A percentile compares a stretch with the other conserved stretches of the same genome.
These are phyloP conservation scores for Solanum pennellii DNA, from an alignment of 257 asterid genomes.

Conservation along the genomic window DNA sequence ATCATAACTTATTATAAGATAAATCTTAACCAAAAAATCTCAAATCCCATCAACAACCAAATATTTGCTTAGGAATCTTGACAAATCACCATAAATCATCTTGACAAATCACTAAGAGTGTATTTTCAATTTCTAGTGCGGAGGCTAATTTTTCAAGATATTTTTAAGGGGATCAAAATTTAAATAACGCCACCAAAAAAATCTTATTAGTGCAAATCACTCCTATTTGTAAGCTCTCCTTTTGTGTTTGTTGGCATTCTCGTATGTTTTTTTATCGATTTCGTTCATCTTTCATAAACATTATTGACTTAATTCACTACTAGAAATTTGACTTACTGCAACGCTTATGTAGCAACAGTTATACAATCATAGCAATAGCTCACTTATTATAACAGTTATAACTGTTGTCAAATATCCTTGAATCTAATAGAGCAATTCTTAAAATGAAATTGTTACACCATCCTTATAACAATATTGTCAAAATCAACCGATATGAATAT, in stretches of 20 bases:
- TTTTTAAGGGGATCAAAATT: background rate
- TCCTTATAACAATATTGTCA: background rate
- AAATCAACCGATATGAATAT: background rate
- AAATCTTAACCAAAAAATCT: background rate
- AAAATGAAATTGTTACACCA: too few relatives aligned
- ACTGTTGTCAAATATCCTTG: too few relatives aligned
- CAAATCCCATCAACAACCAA: background rate
- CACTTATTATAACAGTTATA: too few relatives aligned
- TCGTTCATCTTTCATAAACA: background rate
- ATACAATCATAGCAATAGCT: too few relatives aligned
- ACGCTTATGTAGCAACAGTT: too few relatives aligned
- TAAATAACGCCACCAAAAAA: background rate
- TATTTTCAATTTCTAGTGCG: background rate
- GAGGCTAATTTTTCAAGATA: too few relatives aligned
- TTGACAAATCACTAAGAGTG: background rate
- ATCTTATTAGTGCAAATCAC: background rate
- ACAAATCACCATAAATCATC: background rate
- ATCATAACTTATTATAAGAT: background rate
- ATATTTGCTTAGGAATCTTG: background rate
- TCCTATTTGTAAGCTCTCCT: background rate
- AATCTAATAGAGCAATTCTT: too few relatives aligned
- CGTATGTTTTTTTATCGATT: background rate
- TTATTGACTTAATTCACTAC: background rate
- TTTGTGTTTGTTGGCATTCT: background rate
- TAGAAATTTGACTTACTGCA: too few relatives aligned